Conservation (phyloP, 2,329 filamentous ascomycete genomes). For the Fragosphaeria purpurea region DNA sequence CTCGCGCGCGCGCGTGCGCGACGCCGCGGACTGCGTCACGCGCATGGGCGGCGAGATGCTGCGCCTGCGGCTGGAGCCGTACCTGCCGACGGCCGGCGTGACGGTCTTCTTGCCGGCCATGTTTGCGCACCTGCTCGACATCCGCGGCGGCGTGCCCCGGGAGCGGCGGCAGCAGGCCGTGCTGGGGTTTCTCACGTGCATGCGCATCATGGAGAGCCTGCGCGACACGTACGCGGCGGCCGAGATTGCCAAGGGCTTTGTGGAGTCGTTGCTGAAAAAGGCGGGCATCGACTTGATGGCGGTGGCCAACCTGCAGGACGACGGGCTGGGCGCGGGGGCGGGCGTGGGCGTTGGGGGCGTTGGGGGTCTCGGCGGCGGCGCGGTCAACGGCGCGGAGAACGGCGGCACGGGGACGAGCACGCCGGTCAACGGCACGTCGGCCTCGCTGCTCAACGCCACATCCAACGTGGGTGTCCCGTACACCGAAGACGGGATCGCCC, state of each 20-base stretch:
- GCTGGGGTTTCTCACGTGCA: constrained; percentile 80
- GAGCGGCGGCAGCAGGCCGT: constrained; percentile 63
- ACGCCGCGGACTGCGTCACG: constrained; percentile 78
- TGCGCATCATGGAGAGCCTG: constrained; percentile 80
- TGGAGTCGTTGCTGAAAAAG: constrained; percentile 86
- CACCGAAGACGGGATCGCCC: constrained; percentile 13
- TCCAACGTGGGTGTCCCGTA: constrained; percentile 15
- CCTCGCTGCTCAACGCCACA: constrained; percentile 13
- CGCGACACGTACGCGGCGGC: constrained; percentile 86
- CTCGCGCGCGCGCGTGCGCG: constrained; percentile 71
- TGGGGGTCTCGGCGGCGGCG: no score
- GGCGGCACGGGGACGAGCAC: constrained; percentile 9
- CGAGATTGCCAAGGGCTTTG: constrained; percentile 90
- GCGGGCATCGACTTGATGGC: constrained; percentile 61
- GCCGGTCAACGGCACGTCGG: constrained; percentile 13
- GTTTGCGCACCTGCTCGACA: constrained; percentile 86
- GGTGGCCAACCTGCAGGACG: constrained; percentile 24
- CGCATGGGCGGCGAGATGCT: constrained; percentile 71
- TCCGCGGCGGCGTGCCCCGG: constrained; percentile 76
- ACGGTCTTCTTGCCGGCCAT: constrained; percentile 86
- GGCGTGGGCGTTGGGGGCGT: constrained; percentile 6
- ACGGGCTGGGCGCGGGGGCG: constrained; percentile 41
- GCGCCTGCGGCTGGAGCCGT: constrained; percentile 61
- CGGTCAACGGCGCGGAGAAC: neutral
- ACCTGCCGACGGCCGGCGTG: constrained; percentile 79